Percentiles rank a stretch among this genome's conserved stretches.
phyloP scores from a whole-genome alignment of 129 eudicot species.

The Helianthus annuus region HanXRQr2.0-SUNRISE NC_035448.2:113938261-113938760 shows the following conservation, averaged over 20 bases:
- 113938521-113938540: slow-evolving; percentile 21
- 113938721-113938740: slow-evolving; percentile 53
- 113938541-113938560: slow-evolving; percentile 14
- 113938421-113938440: too few species aligned
- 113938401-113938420: too few species aligned
- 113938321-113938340: too few species aligned
- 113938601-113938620: slow-evolving; percentile 11
- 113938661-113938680: slow-evolving; percentile 64
- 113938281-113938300: background rate
- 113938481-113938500: too few species aligned
- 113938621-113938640: slow-evolving; percentile 6
- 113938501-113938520: background rate
- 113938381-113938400: too few species aligned
- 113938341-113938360: too few species aligned
- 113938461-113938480: too few species aligned
- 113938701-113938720: slow-evolving; percentile 67
- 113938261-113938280: too few species aligned
- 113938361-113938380: too few species aligned
- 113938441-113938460: too few species aligned
- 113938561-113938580: slow-evolving; percentile 8
- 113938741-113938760: slow-evolving; percentile 82
- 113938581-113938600: slow-evolving; percentile 10
- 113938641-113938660: slow-evolving; percentile 13
- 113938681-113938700: slow-evolving; percentile 77
- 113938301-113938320: too few species aligned